Evolutionary conservation across 2,329 filamentous ascomycete species (phyloP).

Genomic region (Colletotrichum tropicale): DNA sequence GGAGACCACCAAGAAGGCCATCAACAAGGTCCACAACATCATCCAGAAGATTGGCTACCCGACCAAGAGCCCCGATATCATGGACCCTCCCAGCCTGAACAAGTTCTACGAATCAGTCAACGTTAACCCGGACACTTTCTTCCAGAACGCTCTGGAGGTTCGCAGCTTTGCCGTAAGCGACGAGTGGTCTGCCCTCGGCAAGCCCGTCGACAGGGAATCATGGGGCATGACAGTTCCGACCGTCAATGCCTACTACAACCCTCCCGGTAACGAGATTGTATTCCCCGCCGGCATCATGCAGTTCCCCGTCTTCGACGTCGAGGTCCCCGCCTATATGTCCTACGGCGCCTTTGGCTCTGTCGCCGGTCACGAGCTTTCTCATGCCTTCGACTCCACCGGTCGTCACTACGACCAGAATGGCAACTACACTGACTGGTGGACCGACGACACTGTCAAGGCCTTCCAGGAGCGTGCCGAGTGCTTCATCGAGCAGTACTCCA

Average conservation of each 20-base stretch:
- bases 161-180: conserved; percentile 49
- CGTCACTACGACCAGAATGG: conserved; percentile 69
- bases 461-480: conserved; percentile 67
- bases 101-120: conserved; percentile 61
- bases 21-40: conserved; percentile 70
- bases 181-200: conserved; percentile 63
- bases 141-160: conserved; percentile 60
- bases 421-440: conserved; percentile 72
- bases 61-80: conserved; percentile 64
- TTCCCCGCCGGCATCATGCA: conserved; percentile 76
- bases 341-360: conserved; percentile 74
- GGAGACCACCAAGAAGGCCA: conserved; percentile 61
- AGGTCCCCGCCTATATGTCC: conserved; percentile 66
- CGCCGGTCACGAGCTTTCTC: conserved; percentile 72
- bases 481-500: conserved; percentile 70
- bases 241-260: conserved; percentile 72
- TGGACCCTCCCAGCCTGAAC: conserved; percentile 59
- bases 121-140: conserved; percentile 56
- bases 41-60: conserved; percentile 73
- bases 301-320: conserved; percentile 67
- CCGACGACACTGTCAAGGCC: conserved; percentile 58
- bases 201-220: conserved; percentile 63
- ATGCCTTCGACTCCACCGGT: conserved; percentile 72
- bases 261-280: conserved; percentile 69
- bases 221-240: conserved; percentile 67